phyloP scores from a whole-genome alignment of 441 rosid genomes.

The Rhodomyrtus psidioides region DNA sequence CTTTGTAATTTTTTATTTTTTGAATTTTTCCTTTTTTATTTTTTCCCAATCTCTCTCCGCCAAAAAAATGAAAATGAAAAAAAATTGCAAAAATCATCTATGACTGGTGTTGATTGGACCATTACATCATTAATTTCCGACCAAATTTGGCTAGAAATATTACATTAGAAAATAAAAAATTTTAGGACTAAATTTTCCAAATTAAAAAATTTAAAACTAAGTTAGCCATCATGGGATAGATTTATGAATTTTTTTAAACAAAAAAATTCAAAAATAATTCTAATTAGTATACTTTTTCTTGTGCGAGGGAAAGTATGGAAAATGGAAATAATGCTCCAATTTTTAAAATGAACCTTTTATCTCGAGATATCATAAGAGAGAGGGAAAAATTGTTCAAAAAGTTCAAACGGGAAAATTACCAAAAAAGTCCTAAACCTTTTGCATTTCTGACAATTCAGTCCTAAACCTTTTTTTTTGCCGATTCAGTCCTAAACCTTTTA shows the following conservation, averaged over 20 bases:
- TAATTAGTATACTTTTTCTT: neutral
- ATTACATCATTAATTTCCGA: rapidly evolving
- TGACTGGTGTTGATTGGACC: rapidly evolving
- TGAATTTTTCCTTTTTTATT: no score
- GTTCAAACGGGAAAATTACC: no score
- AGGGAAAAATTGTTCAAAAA: no score
- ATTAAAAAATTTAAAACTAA: neutral
- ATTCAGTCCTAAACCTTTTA: no score
- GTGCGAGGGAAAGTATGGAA: neutral
- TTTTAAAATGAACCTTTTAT: neutral
- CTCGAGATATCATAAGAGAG: neutral
- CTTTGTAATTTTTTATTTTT: no score
- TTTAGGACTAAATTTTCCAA: neutral
- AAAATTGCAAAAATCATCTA: neutral
- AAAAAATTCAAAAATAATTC: neutral
- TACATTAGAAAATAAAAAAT: neutral
- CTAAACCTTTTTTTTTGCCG: no score
- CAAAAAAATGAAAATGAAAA: neutral
- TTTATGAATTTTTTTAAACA: neutral
- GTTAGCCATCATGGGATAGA: rapidly evolving
- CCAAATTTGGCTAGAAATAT: neutral
- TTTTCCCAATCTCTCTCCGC: no score
- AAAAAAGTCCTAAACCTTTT: no score
- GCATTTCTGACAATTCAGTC: no score
- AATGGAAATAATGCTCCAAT: neutral